Conservation (phyloP, 495 filamentous ascomycete species). For the Poronia punctata region DNA sequence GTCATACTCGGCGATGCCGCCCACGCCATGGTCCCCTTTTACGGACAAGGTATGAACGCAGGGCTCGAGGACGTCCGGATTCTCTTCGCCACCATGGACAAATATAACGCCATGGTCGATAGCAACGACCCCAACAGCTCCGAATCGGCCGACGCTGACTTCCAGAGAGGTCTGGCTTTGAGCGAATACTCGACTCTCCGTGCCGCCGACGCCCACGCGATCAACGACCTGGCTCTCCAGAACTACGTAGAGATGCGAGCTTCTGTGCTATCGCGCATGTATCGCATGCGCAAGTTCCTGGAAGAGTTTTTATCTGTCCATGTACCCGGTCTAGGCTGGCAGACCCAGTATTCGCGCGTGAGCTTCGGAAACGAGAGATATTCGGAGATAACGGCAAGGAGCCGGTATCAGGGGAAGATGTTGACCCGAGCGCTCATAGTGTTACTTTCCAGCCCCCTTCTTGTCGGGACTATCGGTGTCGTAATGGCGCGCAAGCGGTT, state of each 20-base stretch:
- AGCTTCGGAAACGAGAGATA: constrained; percentile 92
- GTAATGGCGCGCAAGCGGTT: constrained; percentile 11
- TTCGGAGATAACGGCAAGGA: constrained; percentile 65
- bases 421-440: constrained; percentile 34
- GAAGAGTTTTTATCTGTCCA: constrained; percentile 80
- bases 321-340: constrained; percentile 70
- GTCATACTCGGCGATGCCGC: constrained; percentile 92
- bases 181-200: constrained; percentile 66
- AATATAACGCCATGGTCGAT: constrained; percentile 38
- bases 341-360: constrained; percentile 87
- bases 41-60: constrained; percentile 84
- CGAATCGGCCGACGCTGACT: constrained; percentile 16
- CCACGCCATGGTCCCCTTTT: constrained; percentile 96
- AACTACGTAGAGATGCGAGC: constrained; percentile 94
- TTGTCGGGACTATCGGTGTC: constrained; percentile 17
- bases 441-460: constrained; percentile 23
- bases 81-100: constrained; percentile 66
- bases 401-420: constrained; percentile 59
- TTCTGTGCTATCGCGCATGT: constrained; percentile 66
- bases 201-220: constrained; percentile 70
- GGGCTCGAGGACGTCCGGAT: constrained; percentile 79
- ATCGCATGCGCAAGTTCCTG: constrained; percentile 70
- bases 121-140: constrained; percentile 16
- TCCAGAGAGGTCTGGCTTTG: constrained; percentile 53
- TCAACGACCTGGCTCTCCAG: constrained; percentile 84